Evolutionary conservation across 2,329 filamentous ascomycete species (phyloP), one percentile per base, ranked within the genome.

Genomic region (Conoideocrella luteorostrata): DNA sequence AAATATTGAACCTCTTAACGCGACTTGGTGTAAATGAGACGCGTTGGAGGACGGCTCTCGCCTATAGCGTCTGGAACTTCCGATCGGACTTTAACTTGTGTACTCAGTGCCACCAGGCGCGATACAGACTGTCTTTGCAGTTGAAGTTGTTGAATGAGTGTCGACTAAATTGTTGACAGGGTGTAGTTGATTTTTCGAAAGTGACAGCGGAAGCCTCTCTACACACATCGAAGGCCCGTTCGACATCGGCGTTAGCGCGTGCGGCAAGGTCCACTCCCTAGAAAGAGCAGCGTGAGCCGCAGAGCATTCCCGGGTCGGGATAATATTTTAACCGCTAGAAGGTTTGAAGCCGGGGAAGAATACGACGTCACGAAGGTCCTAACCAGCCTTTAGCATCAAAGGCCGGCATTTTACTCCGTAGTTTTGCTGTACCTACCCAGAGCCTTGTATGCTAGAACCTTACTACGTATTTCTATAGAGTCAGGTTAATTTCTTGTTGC

Each of bases 21-120:
- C 74, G 74, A 75, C 71, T 69, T 49, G 51, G 20, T 53, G 49
- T 55, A 51, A 44, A 50, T 43, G 54, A 64, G 70, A 77, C 74
- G 74, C 74, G 71, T 69, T 60, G 13, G 32, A 29, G 28, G 15
- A n/a, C 35, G 39, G 44, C 44, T 44, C 39, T 41, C 40, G 39
- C 41, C 26, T 39, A 30, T 32, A 28, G 38, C 29, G 43, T 26
- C 40, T 11, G 15, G 18, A 17, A 7, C 29, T 39, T 13, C 18
- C 24, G 23, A 26, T n/a, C 24, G 26, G 11, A 7, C 21, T 6
- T 34, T 30, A 22, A 10, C 22, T 22, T 24, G 7, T 23, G 32
- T 34, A 15, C 2, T n/a, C 13, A 11, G 12, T 17, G 6, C 6
- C 20, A 5, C 24, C 5, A 9, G 7, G 11, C 15, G 6, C 3